Evolutionary conservation across 2,329 filamentous ascomycete species (phyloP).

Genomic region (Tothia fuscella): DNA sequence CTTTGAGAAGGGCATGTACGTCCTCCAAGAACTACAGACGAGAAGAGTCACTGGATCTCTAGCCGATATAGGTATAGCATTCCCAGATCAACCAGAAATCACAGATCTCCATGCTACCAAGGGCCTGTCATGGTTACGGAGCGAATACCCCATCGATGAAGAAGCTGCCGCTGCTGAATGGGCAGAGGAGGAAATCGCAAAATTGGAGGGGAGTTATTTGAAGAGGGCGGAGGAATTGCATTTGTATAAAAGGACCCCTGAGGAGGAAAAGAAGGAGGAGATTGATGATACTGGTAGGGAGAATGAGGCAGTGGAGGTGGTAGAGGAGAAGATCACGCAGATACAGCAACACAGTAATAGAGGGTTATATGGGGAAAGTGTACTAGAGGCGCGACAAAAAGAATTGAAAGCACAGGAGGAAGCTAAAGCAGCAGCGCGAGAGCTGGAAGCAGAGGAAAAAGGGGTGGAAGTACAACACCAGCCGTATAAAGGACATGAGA

Average conservation of each 20-base stretch:
- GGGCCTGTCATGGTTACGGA: constrained; percentile 25
- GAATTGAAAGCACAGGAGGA: constrained; percentile 1
- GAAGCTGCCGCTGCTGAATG: constrained; percentile 27
- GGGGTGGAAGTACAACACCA: not conserved
- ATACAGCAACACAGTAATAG: constrained; percentile 1
- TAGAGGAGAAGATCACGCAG: constrained; percentile 16
- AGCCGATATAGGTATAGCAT: constrained; percentile 25
- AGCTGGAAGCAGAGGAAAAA: not conserved
- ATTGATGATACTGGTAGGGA: no score
- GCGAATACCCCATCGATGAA: constrained; percentile 27
- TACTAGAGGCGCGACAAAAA: constrained; percentile 4
- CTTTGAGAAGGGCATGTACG: constrained; percentile 21
- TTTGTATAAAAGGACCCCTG: constrained; percentile 20
- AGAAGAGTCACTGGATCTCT: constrained; percentile 27
- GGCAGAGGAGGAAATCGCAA: constrained; percentile 27
- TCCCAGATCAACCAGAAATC: constrained; percentile 20
- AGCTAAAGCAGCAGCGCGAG: constrained; percentile 1
- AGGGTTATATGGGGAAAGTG: constrained; percentile 6
- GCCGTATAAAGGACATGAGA: not conserved
- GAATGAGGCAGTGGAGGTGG: constrained; percentile 12
- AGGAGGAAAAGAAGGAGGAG: constrained; percentile 16
- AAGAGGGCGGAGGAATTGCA: constrained; percentile 19
- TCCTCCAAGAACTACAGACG: constrained; percentile 27
- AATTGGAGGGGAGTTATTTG: constrained; percentile 25
- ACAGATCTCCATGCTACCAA: constrained; percentile 18